Conservation (phyloP, 2,329 filamentous ascomycete species). For the Hypocreales sp. region DNA sequence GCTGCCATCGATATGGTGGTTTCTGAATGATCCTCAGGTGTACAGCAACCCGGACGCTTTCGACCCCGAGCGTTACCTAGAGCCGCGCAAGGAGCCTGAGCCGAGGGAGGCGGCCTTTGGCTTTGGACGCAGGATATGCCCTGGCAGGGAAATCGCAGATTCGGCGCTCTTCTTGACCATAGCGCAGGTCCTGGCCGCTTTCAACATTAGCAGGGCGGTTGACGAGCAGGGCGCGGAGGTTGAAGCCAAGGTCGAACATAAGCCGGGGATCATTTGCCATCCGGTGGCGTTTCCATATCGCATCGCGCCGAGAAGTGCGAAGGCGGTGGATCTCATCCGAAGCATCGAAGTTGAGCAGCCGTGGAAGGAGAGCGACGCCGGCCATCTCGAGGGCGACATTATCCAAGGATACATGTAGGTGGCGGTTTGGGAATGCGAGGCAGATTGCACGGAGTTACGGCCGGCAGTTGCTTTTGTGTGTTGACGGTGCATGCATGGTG, state of each 20-base stretch:
- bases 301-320: neutral
- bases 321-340: neutral
- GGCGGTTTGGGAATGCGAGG: too few species aligned
- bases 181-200: conserved; percentile 23
- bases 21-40: conserved; percentile 50
- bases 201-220: conserved; percentile 9
- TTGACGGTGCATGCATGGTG: too few species aligned
- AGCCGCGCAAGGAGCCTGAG: conserved; percentile 12
- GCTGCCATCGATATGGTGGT: conserved; percentile 11
- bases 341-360: conserved; percentile 2
- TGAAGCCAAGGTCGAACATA: conserved; percentile 5
- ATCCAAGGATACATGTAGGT: too few species aligned
- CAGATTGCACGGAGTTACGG: too few species aligned
- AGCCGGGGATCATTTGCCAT: conserved; percentile 1
- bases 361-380: conserved; percentile 4
- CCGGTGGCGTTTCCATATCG: neutral
- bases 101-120: conserved; percentile 15
- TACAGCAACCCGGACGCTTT: conserved; percentile 31
- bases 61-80: conserved; percentile 16
- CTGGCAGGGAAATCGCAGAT: conserved; percentile 16
- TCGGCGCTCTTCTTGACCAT: conserved; percentile 15
- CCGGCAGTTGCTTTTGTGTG: too few species aligned
- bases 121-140: conserved; percentile 19
- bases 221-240: conserved; percentile 20
- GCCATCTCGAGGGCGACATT: too few species aligned